A percentile compares a stretch with the other conserved stretches of the same genome.
Conservation (phyloP, 2,329 filamentous ascomycete species). For the Epichloe glyceriae region DNA sequence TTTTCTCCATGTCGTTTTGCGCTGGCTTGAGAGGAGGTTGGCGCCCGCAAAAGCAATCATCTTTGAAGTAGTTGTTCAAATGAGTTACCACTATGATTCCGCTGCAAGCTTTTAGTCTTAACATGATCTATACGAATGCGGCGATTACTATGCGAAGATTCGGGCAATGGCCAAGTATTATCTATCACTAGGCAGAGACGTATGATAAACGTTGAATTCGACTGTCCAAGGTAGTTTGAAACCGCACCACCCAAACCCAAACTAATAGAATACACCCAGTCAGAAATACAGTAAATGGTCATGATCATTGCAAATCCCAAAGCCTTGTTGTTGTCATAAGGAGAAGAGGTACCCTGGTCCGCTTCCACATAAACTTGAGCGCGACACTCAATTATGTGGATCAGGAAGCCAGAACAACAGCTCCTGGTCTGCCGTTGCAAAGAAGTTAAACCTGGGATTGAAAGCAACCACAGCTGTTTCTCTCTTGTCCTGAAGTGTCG, state of each 20-base stretch:
- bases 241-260: neutral
- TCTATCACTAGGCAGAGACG: too few relatives aligned
- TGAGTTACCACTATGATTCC: too few relatives aligned
- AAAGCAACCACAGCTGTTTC: slow-evolving; percentile 67
- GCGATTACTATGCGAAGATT: too few relatives aligned
- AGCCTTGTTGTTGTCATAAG: neutral
- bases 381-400: slow-evolving; percentile 27
- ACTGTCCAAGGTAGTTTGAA: too few relatives aligned
- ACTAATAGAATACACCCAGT: neutral
- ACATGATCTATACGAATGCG: too few relatives aligned
- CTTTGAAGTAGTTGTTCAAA: too few relatives aligned
- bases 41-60: too few relatives aligned
- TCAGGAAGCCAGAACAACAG: slow-evolving; percentile 68
- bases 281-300: neutral
- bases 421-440: slow-evolving; percentile 81
- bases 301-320: neutral
- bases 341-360: neutral
- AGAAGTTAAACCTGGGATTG: slow-evolving; percentile 84
- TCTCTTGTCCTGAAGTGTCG: slow-evolving; percentile 52
- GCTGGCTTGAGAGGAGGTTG: too few relatives aligned
- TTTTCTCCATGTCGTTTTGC: neutral
- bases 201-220: too few relatives aligned
- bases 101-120: too few relatives aligned
- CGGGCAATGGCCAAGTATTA: too few relatives aligned
- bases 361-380: too few relatives aligned